Evolutionary conservation across 805 yeast species (phyloP).

Genomic region (Starmerella bombicola): DNA sequence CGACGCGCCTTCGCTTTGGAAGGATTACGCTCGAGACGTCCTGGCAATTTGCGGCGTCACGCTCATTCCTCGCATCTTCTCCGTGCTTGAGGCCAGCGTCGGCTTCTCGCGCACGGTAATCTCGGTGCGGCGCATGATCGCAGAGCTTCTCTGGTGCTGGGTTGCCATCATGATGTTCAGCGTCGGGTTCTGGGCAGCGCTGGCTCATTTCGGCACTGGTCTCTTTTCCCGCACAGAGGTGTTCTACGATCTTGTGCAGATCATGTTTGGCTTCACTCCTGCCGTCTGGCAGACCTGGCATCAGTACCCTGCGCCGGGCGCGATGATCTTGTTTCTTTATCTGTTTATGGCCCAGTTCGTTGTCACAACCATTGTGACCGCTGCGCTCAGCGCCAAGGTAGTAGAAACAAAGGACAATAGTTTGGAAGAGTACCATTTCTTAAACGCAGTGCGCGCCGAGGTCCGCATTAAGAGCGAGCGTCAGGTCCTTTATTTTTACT

Average conservation of each 20-base stretch:
- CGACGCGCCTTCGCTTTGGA: conserved; percentile 6
- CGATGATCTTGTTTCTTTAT: conserved; percentile 38
- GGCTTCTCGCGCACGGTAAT: conserved; percentile 42
- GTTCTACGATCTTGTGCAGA: conserved; percentile 40
- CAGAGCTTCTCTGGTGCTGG: conserved; percentile 39
- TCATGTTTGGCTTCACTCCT: conserved; percentile 48
- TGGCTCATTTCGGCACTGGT: conserved; percentile 37
- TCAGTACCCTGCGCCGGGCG: conserved; percentile 37
- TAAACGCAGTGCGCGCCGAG: conserved; percentile 31
- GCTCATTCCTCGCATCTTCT: conserved; percentile 39
- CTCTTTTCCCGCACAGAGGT: conserved; percentile 34
- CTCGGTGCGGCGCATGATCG: conserved; percentile 40
- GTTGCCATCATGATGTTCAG: conserved; percentile 39
- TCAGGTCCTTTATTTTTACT: conserved; percentile 28
- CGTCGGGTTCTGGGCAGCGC: conserved; percentile 44
- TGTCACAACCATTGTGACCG: conserved; percentile 43
- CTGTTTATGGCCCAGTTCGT: conserved; percentile 44
- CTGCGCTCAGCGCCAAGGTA: conserved; percentile 36
- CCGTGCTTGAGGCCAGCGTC: conserved; percentile 40
- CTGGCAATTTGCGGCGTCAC: conserved; percentile 35
- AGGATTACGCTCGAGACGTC: conserved; percentile 22
- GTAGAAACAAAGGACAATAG: conserved; percentile 28
- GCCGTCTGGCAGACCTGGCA: conserved; percentile 49
- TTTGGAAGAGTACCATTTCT: conserved; percentile 31
- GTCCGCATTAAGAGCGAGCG: conserved; percentile 31